A percentile compares a stretch with the other conserved stretches of the same genome.
phyloP scores from a whole-genome alignment of 768 basidiomycete genomes.

The Termitomyces sp. region DNA sequence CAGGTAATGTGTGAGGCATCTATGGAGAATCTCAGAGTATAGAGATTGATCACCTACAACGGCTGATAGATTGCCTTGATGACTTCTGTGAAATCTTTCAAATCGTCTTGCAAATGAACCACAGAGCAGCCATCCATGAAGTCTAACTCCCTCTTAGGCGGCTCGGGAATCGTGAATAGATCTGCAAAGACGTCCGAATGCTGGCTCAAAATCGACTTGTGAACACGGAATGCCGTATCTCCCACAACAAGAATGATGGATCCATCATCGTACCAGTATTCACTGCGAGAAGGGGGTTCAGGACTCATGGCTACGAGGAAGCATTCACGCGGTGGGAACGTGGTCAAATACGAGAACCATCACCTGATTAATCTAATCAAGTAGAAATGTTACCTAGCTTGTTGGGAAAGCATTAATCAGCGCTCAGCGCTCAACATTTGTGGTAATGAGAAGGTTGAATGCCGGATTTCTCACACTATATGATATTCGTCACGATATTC shows the following conservation, averaged over 20 bases:
- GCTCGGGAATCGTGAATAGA: constrained; percentile 32
- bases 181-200: constrained; percentile 35
- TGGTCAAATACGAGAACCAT: not conserved
- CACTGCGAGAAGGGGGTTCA: constrained; percentile 6
- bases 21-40: not conserved
- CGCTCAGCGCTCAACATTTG: too few species aligned
- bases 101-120: constrained; percentile 25
- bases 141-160: constrained; percentile 18
- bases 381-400: too few species aligned
- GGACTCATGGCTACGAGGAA: not conserved
- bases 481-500: too few species aligned
- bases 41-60: constrained; percentile 1
- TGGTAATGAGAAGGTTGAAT: too few species aligned
- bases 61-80: constrained; percentile 30
- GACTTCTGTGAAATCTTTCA: constrained; percentile 30
- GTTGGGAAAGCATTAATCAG: too few species aligned
- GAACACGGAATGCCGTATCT: constrained; percentile 28
- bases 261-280: constrained; percentile 35
- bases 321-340: not conserved
- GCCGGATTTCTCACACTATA: too few species aligned
- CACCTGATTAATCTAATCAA: not conserved
- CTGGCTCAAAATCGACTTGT: constrained; percentile 31
- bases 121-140: constrained; percentile 30
- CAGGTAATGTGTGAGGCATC: not conserved
- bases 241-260: constrained; percentile 31